Base-by-base conservation (phyloP, 805 yeast species). In the Lipomyces sp. region DNA sequence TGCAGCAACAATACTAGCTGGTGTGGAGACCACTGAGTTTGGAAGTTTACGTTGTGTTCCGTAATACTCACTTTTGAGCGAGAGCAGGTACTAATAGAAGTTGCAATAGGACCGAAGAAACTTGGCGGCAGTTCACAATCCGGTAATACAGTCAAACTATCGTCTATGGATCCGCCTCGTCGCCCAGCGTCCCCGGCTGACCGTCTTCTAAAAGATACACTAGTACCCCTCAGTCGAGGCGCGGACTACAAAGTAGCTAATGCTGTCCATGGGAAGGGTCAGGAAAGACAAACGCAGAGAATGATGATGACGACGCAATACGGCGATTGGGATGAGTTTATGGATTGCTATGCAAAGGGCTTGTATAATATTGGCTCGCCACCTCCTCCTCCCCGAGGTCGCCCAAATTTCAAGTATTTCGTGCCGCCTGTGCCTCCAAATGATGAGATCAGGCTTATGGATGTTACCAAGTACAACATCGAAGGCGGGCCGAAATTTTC, bases 371-470 rank as follows among this genome's bases (percentile, higher is more conserved):
- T 65, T 13, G 66, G 69, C 8, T 30, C 11, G 32, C 62, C 59
- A 13, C 63, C 65, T 0, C 65, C 68, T 4, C 58, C 58, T 33
- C 69, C 68, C 3, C 15, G 24, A 8, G 65, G 33, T 29, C 34
- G 45, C n/a, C 60, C 62, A 8, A 8, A 45, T 10, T 39, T 33
- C 51, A 30, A 32, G 15, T 65, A 57, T 42, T 65, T 67, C 29
- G 35, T 55, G 13, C 65, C 70, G 39, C 70, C 69, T 32, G 33
- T 29, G 24, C 66, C 69, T 10, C 45, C 53, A 29, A 48, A 61
- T 24, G 69, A 67, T 29, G 50, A 11, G 10, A 11, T 24, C 10
- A 53, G 70, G 24, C 50, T 66, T 8, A 35, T 7, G 11, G 70
- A 58, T 29, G 69, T 67, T 11, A 57, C 58, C 4, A 57, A 60